Conservation (phyloP, 2,329 filamentous ascomycete species). For the Tympanopsis confertula region DNA sequence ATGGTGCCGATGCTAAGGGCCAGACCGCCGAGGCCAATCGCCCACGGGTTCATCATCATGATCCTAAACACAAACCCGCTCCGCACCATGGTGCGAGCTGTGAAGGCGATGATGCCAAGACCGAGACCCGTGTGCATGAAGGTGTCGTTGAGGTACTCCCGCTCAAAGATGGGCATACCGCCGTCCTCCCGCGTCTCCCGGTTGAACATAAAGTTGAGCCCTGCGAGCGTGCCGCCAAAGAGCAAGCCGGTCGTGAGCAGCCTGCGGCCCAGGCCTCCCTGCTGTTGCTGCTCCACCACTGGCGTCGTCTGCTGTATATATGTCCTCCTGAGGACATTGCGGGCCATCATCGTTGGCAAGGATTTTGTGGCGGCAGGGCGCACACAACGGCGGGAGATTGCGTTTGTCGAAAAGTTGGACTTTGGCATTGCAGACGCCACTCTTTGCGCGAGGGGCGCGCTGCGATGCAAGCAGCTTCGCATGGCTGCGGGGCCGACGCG, state of each 20-base stretch:
- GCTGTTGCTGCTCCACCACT: no score
- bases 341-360: no score
- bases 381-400: no score
- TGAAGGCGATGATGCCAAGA: constrained; percentile 54
- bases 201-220: constrained; percentile 58
- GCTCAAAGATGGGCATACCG: constrained; percentile 54
- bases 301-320: not conserved
- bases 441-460: no score
- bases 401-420: no score
- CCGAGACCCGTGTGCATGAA: constrained; percentile 61
- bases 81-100: constrained; percentile 46
- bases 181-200: constrained; percentile 53
- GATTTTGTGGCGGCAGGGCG: no score
- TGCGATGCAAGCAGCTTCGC: no score
- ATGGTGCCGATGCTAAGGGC: constrained; percentile 58
- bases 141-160: constrained; percentile 55
- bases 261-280: constrained; percentile 27
- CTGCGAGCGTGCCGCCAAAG: constrained; percentile 53
- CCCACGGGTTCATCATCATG: constrained; percentile 57
- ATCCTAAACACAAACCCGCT: constrained; percentile 52
- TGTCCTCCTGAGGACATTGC: not conserved
- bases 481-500: no score
- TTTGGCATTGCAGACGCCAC: no score
- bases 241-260: constrained; percentile 57
- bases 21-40: constrained; percentile 50